A percentile compares a stretch with the other conserved stretches of the same genome.
Evolutionary conservation across 169 alveolate species (phyloP).

Genomic region (Plasmodium blacklocki): DNA sequence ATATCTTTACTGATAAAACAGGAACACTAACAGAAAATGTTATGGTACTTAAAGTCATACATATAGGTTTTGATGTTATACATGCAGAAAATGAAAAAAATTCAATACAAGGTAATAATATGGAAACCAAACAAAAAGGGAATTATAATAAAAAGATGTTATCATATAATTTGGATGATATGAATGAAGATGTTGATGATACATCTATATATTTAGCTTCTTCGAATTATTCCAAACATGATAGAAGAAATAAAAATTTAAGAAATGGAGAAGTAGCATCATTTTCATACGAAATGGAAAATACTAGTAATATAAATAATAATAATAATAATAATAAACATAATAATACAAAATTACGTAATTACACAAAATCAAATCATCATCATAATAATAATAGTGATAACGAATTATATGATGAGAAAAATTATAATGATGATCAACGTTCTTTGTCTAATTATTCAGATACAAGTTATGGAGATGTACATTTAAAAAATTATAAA

Average conservation of each 20-base stretch:
- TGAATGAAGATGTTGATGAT: constrained; percentile 54
- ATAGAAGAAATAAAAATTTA: constrained; percentile 19
- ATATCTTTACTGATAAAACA: constrained; percentile 97
- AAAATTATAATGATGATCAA: constrained; percentile 15
- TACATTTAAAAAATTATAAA: constrained; percentile 1
- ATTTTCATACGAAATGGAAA: constrained; percentile 22
- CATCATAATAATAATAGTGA: constrained; percentile 28
- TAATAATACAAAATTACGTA: too few relatives aligned
- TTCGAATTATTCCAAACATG: constrained; percentile 41
- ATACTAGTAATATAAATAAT: background rate
- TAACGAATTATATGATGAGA: constrained; percentile 12
- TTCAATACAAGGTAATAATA: constrained; percentile 18
- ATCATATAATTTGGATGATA: constrained; percentile 38
- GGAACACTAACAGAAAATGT: constrained; percentile 99
- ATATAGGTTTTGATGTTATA: constrained; percentile 84
- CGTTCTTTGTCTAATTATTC: background rate
- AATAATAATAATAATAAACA: too few relatives aligned
- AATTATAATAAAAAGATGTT: constrained; percentile 36
- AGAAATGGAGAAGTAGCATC: background rate
- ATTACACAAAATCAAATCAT: constrained; percentile 18
- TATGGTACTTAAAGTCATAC: constrained; percentile 91
- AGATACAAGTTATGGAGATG: constrained; percentile 8
- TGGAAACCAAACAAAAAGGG: constrained; percentile 41
- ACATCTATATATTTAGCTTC: constrained; percentile 13
- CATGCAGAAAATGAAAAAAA: constrained; percentile 76